phyloP scores from a whole-genome alignment of 345 rosid species.

The Eucalyptus paniculata region DNA sequence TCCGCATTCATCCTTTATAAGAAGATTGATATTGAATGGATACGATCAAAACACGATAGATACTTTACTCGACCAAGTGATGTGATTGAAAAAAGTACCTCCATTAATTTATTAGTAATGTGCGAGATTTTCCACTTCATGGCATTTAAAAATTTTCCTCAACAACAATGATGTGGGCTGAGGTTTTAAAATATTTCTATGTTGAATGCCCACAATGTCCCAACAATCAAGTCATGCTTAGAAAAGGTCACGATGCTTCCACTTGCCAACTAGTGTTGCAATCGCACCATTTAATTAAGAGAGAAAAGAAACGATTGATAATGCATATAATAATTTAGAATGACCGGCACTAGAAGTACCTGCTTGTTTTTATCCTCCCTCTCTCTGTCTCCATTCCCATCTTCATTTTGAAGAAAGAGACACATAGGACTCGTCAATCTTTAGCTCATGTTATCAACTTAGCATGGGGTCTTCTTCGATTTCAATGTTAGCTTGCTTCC shows the following conservation, averaged over 20 bases:
- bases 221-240: background rate
- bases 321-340: background rate
- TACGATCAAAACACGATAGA: accelerated
- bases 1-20: background rate
- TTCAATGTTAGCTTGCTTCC: background rate
- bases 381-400: background rate
- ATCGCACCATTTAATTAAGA: background rate
- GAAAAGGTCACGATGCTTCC: background rate
- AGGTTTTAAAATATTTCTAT: background rate
- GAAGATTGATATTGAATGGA: background rate
- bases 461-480: background rate
- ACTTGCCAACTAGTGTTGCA: background rate
- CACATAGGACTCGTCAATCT: background rate
- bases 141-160: background rate
- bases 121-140: background rate
- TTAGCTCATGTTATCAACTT: background rate
- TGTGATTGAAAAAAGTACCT: background rate
- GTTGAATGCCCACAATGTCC: background rate
- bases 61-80: background rate
- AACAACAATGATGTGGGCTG: background rate
- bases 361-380: background rate
- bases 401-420: background rate
- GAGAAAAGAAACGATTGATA: background rate
- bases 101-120: background rate
- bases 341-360: background rate